These are phyloP conservation scores for Nannizziopsis arthrosporioides DNA, from an alignment of 2,329 filamentous ascomycete species.

Conservation along the genomic window DNA sequence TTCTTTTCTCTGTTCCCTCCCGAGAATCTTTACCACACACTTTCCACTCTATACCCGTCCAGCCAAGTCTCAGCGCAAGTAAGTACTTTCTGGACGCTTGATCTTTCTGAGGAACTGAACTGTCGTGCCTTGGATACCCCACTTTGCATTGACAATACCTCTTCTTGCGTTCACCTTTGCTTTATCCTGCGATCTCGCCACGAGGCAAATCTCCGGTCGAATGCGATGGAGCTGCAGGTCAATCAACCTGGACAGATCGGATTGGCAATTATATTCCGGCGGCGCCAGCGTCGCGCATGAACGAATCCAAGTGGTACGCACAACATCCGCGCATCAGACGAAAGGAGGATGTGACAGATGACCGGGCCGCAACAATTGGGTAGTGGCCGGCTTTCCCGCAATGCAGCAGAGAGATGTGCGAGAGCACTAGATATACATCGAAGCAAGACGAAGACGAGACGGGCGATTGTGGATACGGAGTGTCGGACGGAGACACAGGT, in stretches of 20 bases:
- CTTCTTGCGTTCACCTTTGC: neutral
- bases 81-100: neutral
- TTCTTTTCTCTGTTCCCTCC: neutral
- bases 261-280: conserved; percentile 15
- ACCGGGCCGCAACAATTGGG: too few relatives aligned
- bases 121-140: neutral
- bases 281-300: conserved; percentile 21
- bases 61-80: too few relatives aligned
- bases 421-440: too few relatives aligned
- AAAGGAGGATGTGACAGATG: neutral
- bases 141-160: neutral
- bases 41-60: too few relatives aligned
- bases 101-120: neutral
- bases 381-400: too few relatives aligned
- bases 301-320: conserved; percentile 16
- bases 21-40: neutral
- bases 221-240: too few relatives aligned
- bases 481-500: too few relatives aligned
- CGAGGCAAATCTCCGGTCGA: too few relatives aligned
- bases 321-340: conserved; percentile 18
- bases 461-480: too few relatives aligned
- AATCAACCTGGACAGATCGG: conserved; percentile 3
- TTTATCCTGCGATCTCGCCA: neutral
- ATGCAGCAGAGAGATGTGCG: too few relatives aligned
- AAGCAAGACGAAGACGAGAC: too few relatives aligned